Evolutionary conservation across 2,329 filamentous ascomycete species (phyloP), one percentile per base, ranked within the genome.

Genomic region (Chaetothyriales sp.): DNA sequence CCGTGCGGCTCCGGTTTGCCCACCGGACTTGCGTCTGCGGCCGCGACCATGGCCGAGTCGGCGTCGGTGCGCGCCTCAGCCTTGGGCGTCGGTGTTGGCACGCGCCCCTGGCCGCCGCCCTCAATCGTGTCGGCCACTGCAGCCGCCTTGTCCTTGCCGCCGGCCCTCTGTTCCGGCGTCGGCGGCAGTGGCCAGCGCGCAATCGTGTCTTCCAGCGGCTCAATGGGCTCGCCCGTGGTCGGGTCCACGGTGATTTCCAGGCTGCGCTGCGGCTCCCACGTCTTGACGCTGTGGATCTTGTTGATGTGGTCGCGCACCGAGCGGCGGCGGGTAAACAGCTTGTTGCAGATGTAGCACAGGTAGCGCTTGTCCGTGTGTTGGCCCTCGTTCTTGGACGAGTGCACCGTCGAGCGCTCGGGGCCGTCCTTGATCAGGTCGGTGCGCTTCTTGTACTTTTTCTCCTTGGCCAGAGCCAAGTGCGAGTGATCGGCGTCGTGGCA

Each of bases 351-450:
- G 44, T 61, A 61, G 46, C 59, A 61, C n/a, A 61, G 55, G 44
- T 59, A 61, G 50, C 59, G 51, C 19, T 55, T 55, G 51, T 61
- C 59, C 6, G 59, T 61, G 50, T 61, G 59, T 44, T 61, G 59
- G 4, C 59, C 59, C 55, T 61, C 59, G 43, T 61, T 61, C 48
- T 61, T 61, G 28, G 59, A 61, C 5, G 59, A 61, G 46, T 61
- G 59, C 19, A 59, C 46, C 9, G 55, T 52, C 3, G 58, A 59
- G 22, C 57, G 55, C 22, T 40, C 33, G 4, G 33, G 33, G 13
- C 33, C 33, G 13, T 40, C 33, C 33, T 40, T 40, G 33, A 40
- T 40, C 33, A 40, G 10, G 33, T 40, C 33, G 33, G 33, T 40
- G 33, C 33, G 53, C 48, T 53, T 59, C 22, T 56, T 50, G 40